Evolutionary conservation across 2,329 filamentous ascomycete genomes (phyloP), one percentile per base, ranked within the genome.

Genomic region (Cephalotrichum gorgonifer): DNA sequence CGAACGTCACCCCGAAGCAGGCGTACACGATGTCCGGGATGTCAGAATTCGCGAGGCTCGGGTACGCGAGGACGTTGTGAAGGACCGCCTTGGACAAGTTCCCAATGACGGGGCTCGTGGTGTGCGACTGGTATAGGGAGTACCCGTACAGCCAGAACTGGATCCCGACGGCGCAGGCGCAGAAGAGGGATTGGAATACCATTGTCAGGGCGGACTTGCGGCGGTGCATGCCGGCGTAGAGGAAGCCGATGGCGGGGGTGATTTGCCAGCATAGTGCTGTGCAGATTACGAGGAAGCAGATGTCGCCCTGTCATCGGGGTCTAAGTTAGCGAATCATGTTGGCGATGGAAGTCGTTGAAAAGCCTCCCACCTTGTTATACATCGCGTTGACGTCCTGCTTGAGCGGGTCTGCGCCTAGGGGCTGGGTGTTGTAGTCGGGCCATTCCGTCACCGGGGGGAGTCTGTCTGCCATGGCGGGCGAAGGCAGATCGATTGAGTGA

Each of bases 141-240:
- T 70, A 68, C 5, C 70, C 70, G 50, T 71, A 73, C 2, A 72
- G 60, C 70, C 69, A 72, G 55, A 67, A 73, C 47, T 73, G 70
- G 8, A 72, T 68, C 1, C 68, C 69, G 44, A 63, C 65, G 1
- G 67, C 68, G 43, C 62, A 69, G 1, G 68, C 64, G 28, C 70
- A 72, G 56, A 72, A 72, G 1, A 73, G 63, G 0, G 69, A 72
- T 54, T 73, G 69, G 25, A 73, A 62, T 8, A 73, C 61, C 65
- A 73, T 72, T 0, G 70, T 72, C 51, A 73, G 39, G 8, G 65
- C 62, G 0, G 64, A 57, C 51, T 65, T 67, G 25, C 63, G 56
- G 3, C 64, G 60, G 27, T 65, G 63, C 60, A 68, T 64, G 3
- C 65, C 65, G 5, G 65, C 64, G 27, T 68, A 66, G 23, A 64